Base-by-base conservation (phyloP, 2,329 filamentous ascomycete genomes). In the Scortechinia acanthostroma region DNA sequence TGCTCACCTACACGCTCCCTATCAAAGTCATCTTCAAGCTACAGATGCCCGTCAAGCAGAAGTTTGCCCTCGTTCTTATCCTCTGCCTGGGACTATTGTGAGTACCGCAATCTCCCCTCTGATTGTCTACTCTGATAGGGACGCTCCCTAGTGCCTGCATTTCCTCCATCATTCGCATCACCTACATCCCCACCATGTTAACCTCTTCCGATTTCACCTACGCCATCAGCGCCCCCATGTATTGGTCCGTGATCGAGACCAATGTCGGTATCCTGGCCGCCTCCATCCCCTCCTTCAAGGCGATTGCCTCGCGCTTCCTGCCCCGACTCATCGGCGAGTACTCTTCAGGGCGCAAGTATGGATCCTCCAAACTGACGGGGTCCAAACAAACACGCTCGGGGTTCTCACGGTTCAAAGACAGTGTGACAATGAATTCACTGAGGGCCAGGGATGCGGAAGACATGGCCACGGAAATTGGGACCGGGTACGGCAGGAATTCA, bases 131-230 rank as follows among this genome's bases (percentile, higher is more conserved):
- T 23, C 2, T 17, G 6, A 22, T 21, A 4, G 40, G 25, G 23
- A 47, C 16, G 28, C 17, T 4, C 13, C 10, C 40, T 45, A 69
- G 67, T 48, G 65, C 67, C 35, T 71, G 68, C 46, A 51, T 70
- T 28, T 69, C 68, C 13, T 69, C 66, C 4, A 69, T 71, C 45
- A 62, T 71, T 35, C 64, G 69, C 45, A 68, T 71, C 44, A 68
- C 64, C 20, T 69, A 62, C 30, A 63, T 71, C 46, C 67, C 65
- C 3, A 45, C 55, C 25, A 69, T 70, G 60, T 60, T 70, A 33
- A 55, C 51, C 16, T 60, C 59, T 17, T 37, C 45, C 10, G 61
- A 65, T 48, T 48, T 57, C 4, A 64, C 60, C 15, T 64, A 55
- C 50, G 58, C 55, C 42, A 63, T 62, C 23, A 51, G 60, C 25